Evolutionary conservation across 1,139 yeast species (phyloP).

Genomic region (Yamadazyma dendronema): DNA sequence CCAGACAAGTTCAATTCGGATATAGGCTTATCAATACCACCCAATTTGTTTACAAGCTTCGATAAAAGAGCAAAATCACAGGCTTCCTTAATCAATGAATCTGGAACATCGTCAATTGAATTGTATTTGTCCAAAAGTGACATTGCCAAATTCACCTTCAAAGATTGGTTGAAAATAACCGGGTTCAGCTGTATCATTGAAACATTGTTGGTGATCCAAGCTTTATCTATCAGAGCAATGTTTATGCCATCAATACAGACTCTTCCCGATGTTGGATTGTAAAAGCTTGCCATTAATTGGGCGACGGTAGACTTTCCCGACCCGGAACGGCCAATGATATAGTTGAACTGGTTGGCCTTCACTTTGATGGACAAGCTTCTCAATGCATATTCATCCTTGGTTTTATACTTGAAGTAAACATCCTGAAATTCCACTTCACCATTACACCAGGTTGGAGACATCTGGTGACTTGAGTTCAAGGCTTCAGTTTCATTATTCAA

Average conservation of each 20-base stretch:
- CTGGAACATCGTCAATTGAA: conserved; percentile 23
- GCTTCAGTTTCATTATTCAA: conserved; percentile 10
- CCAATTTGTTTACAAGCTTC: conserved; percentile 46
- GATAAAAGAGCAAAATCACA: conserved; percentile 50
- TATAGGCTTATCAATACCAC: conserved; percentile 54
- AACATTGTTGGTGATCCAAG: conserved; percentile 62
- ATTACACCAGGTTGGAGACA: conserved; percentile 28
- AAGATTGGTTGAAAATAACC: conserved; percentile 59
- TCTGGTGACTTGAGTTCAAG: conserved; percentile 9
- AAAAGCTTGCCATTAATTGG: conserved; percentile 59
- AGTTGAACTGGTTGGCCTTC: conserved; percentile 48
- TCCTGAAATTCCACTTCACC: conserved; percentile 52
- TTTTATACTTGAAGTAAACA: conserved; percentile 61
- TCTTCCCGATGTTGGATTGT: conserved; percentile 58
- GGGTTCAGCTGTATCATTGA: conserved; percentile 74
- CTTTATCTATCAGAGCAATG: conserved; percentile 37
- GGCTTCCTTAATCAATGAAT: conserved; percentile 39
- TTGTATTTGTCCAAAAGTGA: conserved; percentile 29
- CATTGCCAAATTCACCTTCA: conserved; percentile 62
- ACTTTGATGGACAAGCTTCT: conserved; percentile 45
- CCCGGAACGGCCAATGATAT: conserved; percentile 82
- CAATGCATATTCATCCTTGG: conserved; percentile 50
- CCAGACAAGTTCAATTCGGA: conserved; percentile 71
- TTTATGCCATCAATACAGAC: conserved; percentile 57
- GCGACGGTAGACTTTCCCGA: conserved; percentile 88